These are phyloP conservation scores for Vaccinium corymbosum DNA, from an alignment of 148 eudicot species.

Conservation along the genomic window DNA sequence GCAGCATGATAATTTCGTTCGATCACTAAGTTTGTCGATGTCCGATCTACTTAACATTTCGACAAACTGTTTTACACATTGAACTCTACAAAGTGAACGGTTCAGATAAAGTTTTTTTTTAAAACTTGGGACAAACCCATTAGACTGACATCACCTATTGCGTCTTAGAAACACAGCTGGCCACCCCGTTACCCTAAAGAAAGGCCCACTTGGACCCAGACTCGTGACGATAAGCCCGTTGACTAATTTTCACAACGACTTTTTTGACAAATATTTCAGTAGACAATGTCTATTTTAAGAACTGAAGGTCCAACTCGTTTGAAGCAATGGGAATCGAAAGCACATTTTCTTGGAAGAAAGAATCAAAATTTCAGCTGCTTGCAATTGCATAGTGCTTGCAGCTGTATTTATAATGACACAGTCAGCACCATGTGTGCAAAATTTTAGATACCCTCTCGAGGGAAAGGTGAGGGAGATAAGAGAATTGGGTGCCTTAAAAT, in stretches of 20 bases:
- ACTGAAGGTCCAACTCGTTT: slow-evolving; percentile 1
- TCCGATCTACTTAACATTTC: too few relatives aligned
- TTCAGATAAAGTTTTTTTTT: too few relatives aligned
- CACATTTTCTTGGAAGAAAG: background rate
- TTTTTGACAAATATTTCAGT: slow-evolving; percentile 7
- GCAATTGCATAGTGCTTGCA: slow-evolving; percentile 1
- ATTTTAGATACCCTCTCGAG: background rate
- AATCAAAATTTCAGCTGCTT: slow-evolving; percentile 3
- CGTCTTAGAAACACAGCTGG: too few relatives aligned
- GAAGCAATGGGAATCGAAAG: background rate
- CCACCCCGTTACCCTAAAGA: background rate
- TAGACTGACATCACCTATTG: too few relatives aligned
- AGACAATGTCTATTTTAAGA: background rate
- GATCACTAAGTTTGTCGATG: too few relatives aligned
- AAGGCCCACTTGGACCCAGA: slow-evolving; percentile 8
- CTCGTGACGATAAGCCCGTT: background rate
- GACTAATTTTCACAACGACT: background rate
- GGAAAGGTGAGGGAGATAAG: background rate
- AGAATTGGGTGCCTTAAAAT: slow-evolving; percentile 14
- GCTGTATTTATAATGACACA: slow-evolving; percentile 14
- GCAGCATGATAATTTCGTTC: too few relatives aligned
- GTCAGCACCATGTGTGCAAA: slow-evolving; percentile 9
- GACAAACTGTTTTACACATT: too few relatives aligned
- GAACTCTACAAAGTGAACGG: too few relatives aligned
- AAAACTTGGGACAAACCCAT: too few relatives aligned